A percentile compares a stretch with the other conserved stretches of the same genome.
Evolutionary conservation across 192 early-diverging fungal species (phyloP).

Genomic region (Oehlia diaphana): DNA sequence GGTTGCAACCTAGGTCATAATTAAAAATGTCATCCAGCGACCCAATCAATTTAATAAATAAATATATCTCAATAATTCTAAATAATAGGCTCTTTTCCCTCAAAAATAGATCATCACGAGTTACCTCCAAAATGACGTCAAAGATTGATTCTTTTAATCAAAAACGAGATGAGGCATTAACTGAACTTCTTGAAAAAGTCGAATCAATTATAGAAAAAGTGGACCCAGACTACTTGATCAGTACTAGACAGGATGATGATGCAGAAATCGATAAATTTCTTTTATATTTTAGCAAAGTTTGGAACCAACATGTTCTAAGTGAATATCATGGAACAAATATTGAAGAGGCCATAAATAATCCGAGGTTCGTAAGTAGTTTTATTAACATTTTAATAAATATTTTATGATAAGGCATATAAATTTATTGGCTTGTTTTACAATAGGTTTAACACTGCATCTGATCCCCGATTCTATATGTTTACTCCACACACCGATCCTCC

Average conservation of each 20-base stretch:
- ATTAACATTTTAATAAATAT: not conserved
- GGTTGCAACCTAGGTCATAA: too few relatives aligned
- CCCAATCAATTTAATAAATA: not conserved
- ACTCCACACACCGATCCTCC: slow-evolving; percentile 6
- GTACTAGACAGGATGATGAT: not conserved
- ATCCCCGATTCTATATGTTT: slow-evolving; percentile 8
- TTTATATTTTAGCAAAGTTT: slow-evolving; percentile 6
- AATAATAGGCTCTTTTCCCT: not conserved
- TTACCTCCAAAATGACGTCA: not conserved
- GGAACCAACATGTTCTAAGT: not conserved
- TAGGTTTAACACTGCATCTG: slow-evolving; percentile 1
- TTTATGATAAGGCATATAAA: not conserved
- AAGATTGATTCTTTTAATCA: slow-evolving; percentile 13
- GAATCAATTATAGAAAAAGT: not conserved
- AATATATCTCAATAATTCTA: not conserved
- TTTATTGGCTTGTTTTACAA: not conserved
- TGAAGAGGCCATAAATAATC: slow-evolving; percentile 2
- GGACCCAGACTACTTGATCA: not conserved
- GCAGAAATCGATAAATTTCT: slow-evolving; percentile 7
- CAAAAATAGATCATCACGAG: not conserved
- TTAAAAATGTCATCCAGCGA: too few relatives aligned
- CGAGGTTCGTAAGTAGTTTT: slow-evolving; percentile 4
- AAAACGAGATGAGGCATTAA: not conserved
- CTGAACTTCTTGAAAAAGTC: not conserved
- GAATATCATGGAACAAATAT: not conserved